Evolutionary conservation across 2,329 filamentous ascomycete genomes (phyloP), one percentile per base, ranked within the genome.

Genomic region (Ophiosphaerella korrae): DNA sequence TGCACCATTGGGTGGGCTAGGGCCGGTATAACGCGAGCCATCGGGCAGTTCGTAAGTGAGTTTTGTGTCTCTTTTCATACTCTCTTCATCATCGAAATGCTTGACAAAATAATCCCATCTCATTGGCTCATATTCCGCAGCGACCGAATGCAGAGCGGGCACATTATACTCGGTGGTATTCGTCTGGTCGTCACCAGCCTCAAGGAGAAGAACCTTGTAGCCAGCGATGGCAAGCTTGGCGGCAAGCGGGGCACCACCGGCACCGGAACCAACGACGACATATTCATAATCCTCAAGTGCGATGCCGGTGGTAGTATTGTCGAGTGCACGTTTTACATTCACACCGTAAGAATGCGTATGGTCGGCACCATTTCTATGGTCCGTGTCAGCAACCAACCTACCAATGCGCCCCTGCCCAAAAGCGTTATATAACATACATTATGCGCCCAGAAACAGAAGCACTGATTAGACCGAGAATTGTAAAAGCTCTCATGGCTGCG

Each of bases 41-140:
- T 63, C 46, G 12, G 54, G 26, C n/a, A 62, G 38, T 32, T 54
- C 38, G 24, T 58, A 86, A 1, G 80, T 80, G 48, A 82, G 78
- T 73, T 87, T 86, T 50, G 74, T 78, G 62, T 87, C 81, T 51
- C 75, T 74, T 23, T 75, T 73, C 55, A 83, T 78, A 23, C 78
- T 75, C 16, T 70, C 68, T 26, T 81, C 68, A 49, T 85, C 77
- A 3, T 75, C 73, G 61, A 84, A 86, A 62, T 86, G 84, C 32
- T 79, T 79, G 7, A 85, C 81, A 51, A 81, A 87, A 67, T 80
- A 87, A 60, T 85, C 80, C 84, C 84, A 87, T 38, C 77, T 72
- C 60, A 83, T 79, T 3, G 77, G 74, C 16, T 75, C 75, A 47
- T 84, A 80, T 55, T 86, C 80, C 5, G 78, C 80, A 2, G 81